Conservation (phyloP, 495 filamentous ascomycete species). For the Opeltia flavorubescens region DNA sequence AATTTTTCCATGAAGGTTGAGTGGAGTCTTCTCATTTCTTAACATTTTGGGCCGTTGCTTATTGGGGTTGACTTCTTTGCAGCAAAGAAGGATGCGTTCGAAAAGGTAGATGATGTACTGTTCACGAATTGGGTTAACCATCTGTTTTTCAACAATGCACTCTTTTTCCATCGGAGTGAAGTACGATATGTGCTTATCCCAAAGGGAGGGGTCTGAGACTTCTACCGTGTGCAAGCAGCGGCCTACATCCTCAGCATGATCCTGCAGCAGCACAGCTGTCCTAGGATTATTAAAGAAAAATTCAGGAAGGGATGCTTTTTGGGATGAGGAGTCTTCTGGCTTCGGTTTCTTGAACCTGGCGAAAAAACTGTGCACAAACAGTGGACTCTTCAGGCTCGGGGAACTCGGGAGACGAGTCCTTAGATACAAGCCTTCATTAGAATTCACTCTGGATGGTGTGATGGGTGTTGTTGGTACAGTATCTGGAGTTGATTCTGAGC, state of each 20-base stretch:
- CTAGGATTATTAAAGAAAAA: background rate
- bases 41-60: conserved; percentile 67
- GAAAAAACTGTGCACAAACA: background rate
- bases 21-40: conserved; percentile 51
- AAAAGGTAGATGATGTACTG: conserved; percentile 98
- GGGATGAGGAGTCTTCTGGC: background rate
- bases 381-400: background rate
- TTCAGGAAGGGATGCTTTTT: background rate
- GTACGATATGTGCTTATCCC: background rate
- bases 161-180: background rate
- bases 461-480: too few species aligned
- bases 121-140: conserved; percentile 12
- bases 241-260: background rate
- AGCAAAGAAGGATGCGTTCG: conserved; percentile 87
- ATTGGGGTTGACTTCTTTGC: conserved; percentile 82
- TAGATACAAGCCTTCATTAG: background rate
- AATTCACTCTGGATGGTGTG: background rate
- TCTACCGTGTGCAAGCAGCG: background rate
- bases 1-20: conserved; percentile 58
- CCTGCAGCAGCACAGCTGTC: background rate
- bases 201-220: background rate
- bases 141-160: conserved; percentile 19
- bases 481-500: too few species aligned
- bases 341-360: background rate
- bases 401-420: background rate